Percentiles rank a stretch among this genome's conserved stretches.
phyloP scores from a whole-genome alignment of 1,139 yeast species.

The Yamadazyma kanchanaburiensis region DNA sequence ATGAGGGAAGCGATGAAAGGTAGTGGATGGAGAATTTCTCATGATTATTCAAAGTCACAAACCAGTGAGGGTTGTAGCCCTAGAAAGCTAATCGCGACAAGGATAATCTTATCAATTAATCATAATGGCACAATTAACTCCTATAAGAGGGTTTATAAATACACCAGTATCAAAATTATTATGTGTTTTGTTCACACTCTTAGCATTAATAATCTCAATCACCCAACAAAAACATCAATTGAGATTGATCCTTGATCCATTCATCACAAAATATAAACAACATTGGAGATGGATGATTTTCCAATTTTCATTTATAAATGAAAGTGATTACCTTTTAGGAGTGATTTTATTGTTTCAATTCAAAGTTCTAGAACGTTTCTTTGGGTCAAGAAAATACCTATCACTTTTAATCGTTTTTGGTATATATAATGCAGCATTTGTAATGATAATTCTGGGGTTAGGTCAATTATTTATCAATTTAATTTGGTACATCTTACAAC shows the following conservation, averaged over 20 bases:
- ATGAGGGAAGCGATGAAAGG: neutral
- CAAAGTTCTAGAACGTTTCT: conserved; percentile 62
- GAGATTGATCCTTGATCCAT: conserved; percentile 55
- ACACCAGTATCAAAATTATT: conserved; percentile 55
- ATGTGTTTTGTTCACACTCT: conserved; percentile 36
- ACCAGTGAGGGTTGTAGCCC: neutral
- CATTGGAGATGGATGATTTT: conserved; percentile 62
- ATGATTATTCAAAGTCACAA: neutral
- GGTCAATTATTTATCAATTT: conserved; percentile 35
- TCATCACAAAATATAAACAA: conserved; percentile 56
- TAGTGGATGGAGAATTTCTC: neutral
- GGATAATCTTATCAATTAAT: too few species aligned
- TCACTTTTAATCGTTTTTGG: conserved; percentile 32
- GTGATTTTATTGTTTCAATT: conserved; percentile 54
- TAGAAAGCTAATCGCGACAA: too few species aligned
- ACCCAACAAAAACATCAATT: conserved; percentile 55
- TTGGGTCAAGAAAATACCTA: conserved; percentile 58
- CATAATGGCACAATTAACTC: conserved; percentile 29
- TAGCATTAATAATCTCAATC: conserved; percentile 54
- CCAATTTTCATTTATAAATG: conserved; percentile 59
- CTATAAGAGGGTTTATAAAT: conserved; percentile 55
- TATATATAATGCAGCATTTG: conserved; percentile 31
- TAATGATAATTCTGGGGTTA: conserved; percentile 33
- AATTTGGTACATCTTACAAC: conserved; percentile 19
- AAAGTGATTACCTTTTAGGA: conserved; percentile 59